Percentiles rank a stretch among this genome's conserved stretches.
phyloP scores from a whole-genome alignment of 768 basidiomycete species.

The Suillus subaureus region DNA sequence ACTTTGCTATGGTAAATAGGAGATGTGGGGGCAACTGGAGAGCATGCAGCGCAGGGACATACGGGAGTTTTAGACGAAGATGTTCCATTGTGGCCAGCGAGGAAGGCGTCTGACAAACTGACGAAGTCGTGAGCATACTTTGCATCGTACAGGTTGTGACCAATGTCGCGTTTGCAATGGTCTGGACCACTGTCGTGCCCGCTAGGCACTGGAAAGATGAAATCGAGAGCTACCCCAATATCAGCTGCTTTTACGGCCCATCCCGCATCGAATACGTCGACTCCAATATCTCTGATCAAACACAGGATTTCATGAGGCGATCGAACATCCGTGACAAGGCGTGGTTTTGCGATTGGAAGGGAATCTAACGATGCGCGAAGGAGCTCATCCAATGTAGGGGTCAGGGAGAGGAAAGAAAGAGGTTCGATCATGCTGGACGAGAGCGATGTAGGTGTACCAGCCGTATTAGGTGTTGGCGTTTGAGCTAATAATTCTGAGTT shows the following conservation, averaged over 20 bases:
- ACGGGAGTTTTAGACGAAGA: conserved; percentile 14
- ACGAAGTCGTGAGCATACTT: conserved; percentile 64
- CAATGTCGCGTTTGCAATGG: conserved; percentile 44
- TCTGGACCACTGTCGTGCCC: background rate
- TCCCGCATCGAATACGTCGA: conserved; percentile 75
- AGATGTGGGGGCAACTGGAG: conserved; percentile 40
- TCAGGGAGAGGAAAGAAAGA: background rate
- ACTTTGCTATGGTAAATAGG: conserved; percentile 48
- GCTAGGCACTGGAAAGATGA: conserved; percentile 59
- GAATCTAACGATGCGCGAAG: conserved; percentile 60
- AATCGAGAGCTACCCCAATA: conserved; percentile 77
- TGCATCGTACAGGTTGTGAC: conserved; percentile 71
- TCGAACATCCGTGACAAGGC: conserved; percentile 54
- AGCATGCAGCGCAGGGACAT: conserved; percentile 62
- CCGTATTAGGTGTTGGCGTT: conserved; percentile 12
- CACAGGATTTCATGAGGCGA: conserved; percentile 79
- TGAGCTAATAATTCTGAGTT: conserved; percentile 14
- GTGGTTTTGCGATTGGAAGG: conserved; percentile 59
- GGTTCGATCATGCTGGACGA: conserved; percentile 4
- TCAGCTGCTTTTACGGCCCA: conserved; percentile 74
- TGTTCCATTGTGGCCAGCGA: conserved; percentile 18
- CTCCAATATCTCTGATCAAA: conserved; percentile 62
- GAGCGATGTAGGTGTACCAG: background rate
- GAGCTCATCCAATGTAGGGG: conserved; percentile 39
- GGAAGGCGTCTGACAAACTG: conserved; percentile 39